phyloP scores from a whole-genome alignment of 495 filamentous ascomycete genomes.

The Choiromyces venosus region DNA sequence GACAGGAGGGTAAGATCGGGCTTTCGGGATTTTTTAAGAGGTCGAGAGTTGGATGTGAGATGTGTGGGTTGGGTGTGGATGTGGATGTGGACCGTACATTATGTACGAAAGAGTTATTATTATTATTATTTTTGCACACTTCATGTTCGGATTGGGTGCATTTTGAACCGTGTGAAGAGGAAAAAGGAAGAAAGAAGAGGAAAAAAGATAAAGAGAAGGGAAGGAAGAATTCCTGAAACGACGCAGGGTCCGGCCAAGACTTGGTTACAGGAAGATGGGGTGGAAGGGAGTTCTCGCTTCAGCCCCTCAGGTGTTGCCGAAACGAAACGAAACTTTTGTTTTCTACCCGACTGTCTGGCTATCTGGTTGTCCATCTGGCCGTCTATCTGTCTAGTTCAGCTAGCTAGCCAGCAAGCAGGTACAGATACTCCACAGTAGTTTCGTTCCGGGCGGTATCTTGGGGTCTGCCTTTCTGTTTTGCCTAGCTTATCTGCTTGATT shows the following conservation, averaged over 20 bases:
- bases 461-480: background rate
- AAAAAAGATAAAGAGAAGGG: conserved; percentile 16
- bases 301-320: background rate
- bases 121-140: background rate
- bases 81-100: no score
- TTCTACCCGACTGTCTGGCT: background rate
- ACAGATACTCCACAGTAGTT: background rate
- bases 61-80: background rate
- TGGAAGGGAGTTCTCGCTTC: background rate
- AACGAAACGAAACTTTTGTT: background rate
- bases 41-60: background rate
- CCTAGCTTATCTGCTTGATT: background rate
- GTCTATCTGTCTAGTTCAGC: background rate
- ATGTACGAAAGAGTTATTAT: background rate
- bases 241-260: conserved; percentile 35
- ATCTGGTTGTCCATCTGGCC: background rate
- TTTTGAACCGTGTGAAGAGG: background rate
- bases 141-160: background rate
- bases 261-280: background rate
- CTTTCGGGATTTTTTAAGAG: background rate
- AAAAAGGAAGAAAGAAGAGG: background rate
- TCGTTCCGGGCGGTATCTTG: background rate
- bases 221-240: conserved; percentile 33
- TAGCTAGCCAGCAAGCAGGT: background rate
- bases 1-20: conserved; percentile 21